A percentile compares a stretch with the other conserved stretches of the same genome.
Conservation (phyloP, 306 rosid genomes). For the Lupinus albus region DNA sequence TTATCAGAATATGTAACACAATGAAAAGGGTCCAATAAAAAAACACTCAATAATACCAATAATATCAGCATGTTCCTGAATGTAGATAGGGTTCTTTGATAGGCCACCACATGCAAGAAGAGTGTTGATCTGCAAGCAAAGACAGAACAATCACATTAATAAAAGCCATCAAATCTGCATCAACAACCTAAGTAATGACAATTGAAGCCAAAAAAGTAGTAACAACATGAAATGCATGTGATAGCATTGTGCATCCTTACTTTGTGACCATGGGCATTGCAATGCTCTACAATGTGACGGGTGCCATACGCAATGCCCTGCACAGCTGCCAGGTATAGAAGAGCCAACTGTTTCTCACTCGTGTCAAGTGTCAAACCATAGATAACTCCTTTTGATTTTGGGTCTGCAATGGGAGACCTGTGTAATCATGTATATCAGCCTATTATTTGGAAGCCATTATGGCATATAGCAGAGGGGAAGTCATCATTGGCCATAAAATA, state of each 20-base stretch:
- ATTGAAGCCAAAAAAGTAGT: slow-evolving; percentile 30
- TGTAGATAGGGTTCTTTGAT: slow-evolving; percentile 74
- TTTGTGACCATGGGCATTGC: slow-evolving; percentile 87
- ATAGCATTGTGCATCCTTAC: slow-evolving; percentile 56
- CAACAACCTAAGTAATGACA: slow-evolving; percentile 21
- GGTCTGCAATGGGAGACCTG: slow-evolving; percentile 98
- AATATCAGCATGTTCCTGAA: slow-evolving; percentile 95
- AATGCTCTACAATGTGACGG: slow-evolving; percentile 95
- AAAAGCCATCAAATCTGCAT: slow-evolving; percentile 30
- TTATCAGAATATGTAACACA: slow-evolving; percentile 28
- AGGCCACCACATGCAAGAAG: slow-evolving; percentile 96
- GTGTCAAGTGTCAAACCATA: slow-evolving; percentile 89
- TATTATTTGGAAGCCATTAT: slow-evolving; percentile 37
- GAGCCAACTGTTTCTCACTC: slow-evolving; percentile 78
- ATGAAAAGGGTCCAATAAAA: neutral
- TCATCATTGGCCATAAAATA: slow-evolving; percentile 39
- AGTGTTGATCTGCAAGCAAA: slow-evolving; percentile 72
- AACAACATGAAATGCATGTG: slow-evolving; percentile 40
- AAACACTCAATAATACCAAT: slow-evolving; percentile 49
- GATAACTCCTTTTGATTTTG: slow-evolving; percentile 84
- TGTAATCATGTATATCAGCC: slow-evolving; percentile 39
- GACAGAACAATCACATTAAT: slow-evolving; percentile 30
- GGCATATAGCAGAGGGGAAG: slow-evolving; percentile 35
- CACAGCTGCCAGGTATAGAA: slow-evolving; percentile 82
- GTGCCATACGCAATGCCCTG: slow-evolving; percentile 97